phyloP scores from a whole-genome alignment of 352 stramenopile genomes.

The Pythium sp. region DNA sequence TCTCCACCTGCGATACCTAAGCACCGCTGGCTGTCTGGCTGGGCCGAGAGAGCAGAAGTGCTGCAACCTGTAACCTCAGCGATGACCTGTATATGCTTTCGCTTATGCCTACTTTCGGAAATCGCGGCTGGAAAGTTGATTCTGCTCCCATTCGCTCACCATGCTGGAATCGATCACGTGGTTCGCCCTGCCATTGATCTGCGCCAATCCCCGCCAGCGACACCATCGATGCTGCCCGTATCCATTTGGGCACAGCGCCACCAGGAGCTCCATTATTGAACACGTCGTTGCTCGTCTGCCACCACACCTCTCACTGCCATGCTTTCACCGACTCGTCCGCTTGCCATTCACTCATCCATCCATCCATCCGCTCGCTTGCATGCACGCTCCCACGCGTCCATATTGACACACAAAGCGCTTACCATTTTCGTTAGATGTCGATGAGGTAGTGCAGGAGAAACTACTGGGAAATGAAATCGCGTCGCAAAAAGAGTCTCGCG shows the following conservation, averaged over 20 bases:
- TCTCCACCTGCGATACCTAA: too few relatives aligned
- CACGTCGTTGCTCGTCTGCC: background rate
- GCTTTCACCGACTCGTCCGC: too few relatives aligned
- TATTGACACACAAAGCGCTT: background rate
- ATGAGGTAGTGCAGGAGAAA: slow-evolving; percentile 83
- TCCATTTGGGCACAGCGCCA: background rate
- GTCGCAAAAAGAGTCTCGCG: slow-evolving; percentile 15
- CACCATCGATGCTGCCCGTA: background rate
- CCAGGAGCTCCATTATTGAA: background rate
- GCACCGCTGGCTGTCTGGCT: background rate
- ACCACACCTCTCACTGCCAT: background rate
- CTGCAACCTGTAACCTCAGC: background rate
- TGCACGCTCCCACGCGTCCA: background rate
- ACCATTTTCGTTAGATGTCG: slow-evolving; percentile 74
- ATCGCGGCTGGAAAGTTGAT: background rate
- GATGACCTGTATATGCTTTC: background rate
- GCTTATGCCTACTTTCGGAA: background rate
- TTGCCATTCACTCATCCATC: background rate
- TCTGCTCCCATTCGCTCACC: background rate
- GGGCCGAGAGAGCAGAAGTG: background rate
- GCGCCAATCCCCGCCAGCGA: background rate
- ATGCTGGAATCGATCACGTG: background rate
- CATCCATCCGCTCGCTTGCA: background rate
- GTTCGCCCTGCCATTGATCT: background rate
- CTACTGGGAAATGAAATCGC: slow-evolving; percentile 25